Conservation (phyloP, 2,329 filamentous ascomycete genomes). For the Aspergillus ibericus region DNA sequence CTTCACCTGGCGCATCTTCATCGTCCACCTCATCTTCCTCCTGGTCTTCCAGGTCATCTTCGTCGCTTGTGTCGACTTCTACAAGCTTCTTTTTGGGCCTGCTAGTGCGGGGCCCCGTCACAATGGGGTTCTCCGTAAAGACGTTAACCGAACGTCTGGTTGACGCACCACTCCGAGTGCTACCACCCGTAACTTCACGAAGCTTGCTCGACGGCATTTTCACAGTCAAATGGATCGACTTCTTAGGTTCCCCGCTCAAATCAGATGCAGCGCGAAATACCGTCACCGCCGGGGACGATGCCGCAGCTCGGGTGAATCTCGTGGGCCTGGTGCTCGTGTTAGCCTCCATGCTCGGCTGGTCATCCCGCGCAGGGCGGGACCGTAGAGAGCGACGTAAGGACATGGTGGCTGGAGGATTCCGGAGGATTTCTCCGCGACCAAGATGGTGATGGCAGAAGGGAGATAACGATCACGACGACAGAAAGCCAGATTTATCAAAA, state of each 20-base stretch:
- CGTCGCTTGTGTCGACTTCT: conserved; percentile 48
- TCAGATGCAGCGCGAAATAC: conserved; percentile 38
- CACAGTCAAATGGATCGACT: conserved; percentile 49
- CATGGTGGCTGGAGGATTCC: conserved; percentile 27
- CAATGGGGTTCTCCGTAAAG: conserved; percentile 47
- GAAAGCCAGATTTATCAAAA: not conserved
- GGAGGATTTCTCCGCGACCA: not conserved
- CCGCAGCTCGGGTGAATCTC: conserved; percentile 34
- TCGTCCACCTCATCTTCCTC: conserved; percentile 44
- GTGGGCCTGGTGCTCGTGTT: conserved; percentile 39
- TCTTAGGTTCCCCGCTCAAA: conserved; percentile 37
- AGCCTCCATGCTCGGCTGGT: conserved; percentile 32
- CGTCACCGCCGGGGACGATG: conserved; percentile 35
- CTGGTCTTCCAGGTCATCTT: conserved; percentile 50
- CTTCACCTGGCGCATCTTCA: conserved; percentile 27
- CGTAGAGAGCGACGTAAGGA: conserved; percentile 42
- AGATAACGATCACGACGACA: not conserved
- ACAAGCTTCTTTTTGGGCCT: conserved; percentile 47
- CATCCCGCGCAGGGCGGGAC: conserved; percentile 32
- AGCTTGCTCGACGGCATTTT: conserved; percentile 53
- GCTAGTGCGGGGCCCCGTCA: conserved; percentile 48
- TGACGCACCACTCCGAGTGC: conserved; percentile 26
- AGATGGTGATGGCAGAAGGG: not conserved
- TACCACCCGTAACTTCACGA: conserved; percentile 46
- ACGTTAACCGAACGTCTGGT: conserved; percentile 42